Percentiles rank a stretch among this genome's conserved stretches.
These are phyloP conservation scores for Berkeleyomyces basicola DNA, from an alignment of 2,329 filamentous ascomycete species.

Conservation along the genomic window DNA sequence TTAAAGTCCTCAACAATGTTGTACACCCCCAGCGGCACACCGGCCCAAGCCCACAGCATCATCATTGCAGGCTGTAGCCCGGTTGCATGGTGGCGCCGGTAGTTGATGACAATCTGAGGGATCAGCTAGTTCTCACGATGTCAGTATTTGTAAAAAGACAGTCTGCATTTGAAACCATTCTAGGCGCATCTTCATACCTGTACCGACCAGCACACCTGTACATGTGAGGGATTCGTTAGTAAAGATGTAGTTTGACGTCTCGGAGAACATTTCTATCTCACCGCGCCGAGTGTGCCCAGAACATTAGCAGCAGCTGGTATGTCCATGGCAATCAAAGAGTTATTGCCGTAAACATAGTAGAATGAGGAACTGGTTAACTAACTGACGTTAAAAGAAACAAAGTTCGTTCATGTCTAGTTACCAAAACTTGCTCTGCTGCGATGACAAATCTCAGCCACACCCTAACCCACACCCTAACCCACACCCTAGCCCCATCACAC, in stretches of 20 bases:
- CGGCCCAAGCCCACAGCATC: constrained; percentile 53
- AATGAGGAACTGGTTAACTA: not conserved
- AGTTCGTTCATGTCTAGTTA: too few species aligned
- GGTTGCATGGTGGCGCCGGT: constrained; percentile 45
- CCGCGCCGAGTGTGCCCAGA: constrained; percentile 42
- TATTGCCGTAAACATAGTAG: not conserved
- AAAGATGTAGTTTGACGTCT: not conserved
- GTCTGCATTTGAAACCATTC: not conserved
- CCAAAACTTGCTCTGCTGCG: too few species aligned
- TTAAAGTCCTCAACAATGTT: constrained; percentile 28
- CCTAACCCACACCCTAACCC: too few species aligned
- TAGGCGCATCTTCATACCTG: constrained; percentile 26
- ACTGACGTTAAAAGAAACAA: not conserved
- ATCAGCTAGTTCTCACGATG: constrained; percentile 31
- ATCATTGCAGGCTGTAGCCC: constrained; percentile 55
- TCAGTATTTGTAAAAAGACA: not conserved
- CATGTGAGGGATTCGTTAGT: not conserved
- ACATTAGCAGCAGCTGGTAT: constrained; percentile 38
- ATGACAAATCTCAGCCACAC: too few species aligned
- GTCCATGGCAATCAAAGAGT: constrained; percentile 27
- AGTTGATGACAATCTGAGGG: constrained; percentile 54
- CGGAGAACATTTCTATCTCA: constrained; percentile 19
- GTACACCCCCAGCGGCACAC: constrained; percentile 44
- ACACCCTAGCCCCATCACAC: too few species aligned
- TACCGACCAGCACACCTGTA: constrained; percentile 44